These are phyloP conservation scores for Carex sylvatica DNA, from an alignment of 202 grass and related monocot species.

Conservation along the genomic window DNA sequence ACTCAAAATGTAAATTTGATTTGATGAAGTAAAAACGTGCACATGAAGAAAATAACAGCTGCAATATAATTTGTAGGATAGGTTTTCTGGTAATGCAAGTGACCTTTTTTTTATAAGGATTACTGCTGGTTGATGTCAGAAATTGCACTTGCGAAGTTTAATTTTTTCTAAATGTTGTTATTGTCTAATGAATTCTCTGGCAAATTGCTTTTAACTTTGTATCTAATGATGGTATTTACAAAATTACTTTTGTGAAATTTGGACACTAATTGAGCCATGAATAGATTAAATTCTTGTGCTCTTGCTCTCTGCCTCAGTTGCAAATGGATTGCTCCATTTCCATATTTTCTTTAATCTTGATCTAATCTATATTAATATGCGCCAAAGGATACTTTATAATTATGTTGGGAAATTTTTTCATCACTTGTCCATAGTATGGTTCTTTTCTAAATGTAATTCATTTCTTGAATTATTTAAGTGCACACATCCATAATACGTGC, in stretches of 20 bases:
- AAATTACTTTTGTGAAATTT: neutral
- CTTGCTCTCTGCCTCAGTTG: neutral
- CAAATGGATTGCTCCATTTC: neutral
- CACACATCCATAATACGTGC: too few relatives aligned
- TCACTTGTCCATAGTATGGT: too few relatives aligned
- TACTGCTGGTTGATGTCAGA: neutral
- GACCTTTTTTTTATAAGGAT: neutral
- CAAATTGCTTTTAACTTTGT: too few relatives aligned
- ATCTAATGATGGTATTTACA: too few relatives aligned
- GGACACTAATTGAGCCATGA: neutral
- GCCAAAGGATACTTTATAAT: too few relatives aligned
- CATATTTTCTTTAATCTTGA: too few relatives aligned
- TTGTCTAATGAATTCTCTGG: neutral
- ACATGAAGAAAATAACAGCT: neutral
- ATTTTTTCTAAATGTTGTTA: neutral
- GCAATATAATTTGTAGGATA: neutral
- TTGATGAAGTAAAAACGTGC: neutral
- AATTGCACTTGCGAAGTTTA: neutral
- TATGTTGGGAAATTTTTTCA: too few relatives aligned
- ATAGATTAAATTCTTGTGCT: neutral
- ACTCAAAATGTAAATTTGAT: neutral
- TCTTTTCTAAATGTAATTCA: too few relatives aligned
- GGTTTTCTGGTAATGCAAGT: neutral
- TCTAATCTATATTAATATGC: too few relatives aligned
- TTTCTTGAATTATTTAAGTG: too few relatives aligned